A percentile compares a stretch with the other conserved stretches of the same genome.
Conservation (phyloP, 2,329 filamentous ascomycete species). For the Ascochyta lentis region DNA sequence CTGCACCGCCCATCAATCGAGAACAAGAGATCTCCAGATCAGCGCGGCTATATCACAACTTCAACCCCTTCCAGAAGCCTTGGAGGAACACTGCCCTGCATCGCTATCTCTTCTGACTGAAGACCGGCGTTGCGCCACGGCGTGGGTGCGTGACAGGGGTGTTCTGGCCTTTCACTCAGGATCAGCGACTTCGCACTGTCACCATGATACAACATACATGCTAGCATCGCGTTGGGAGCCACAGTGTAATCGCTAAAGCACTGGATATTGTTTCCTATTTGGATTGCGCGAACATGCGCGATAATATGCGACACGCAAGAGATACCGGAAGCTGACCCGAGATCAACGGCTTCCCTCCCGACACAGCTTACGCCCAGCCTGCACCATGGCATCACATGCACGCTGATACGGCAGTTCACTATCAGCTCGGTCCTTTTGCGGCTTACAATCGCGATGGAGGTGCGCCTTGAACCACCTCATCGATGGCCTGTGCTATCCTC, state of each 20-base stretch:
- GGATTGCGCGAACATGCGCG: not conserved
- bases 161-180: not conserved
- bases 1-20: not conserved
- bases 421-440: not conserved
- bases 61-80: constrained; percentile 1
- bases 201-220: not conserved
- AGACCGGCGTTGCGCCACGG: not conserved
- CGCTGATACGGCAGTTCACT: not conserved
- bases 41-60: not conserved
- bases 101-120: not conserved
- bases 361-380: constrained; percentile 3
- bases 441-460: constrained; percentile 1
- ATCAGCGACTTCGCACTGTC: not conserved
- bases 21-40: not conserved
- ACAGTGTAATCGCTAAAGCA: not conserved
- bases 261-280: constrained; percentile 8
- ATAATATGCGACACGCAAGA: not conserved
- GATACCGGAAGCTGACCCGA: constrained; percentile 5
- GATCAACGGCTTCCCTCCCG: constrained; percentile 1
- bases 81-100: not conserved
- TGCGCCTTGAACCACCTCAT: constrained; percentile 17
- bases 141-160: not conserved
- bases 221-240: not conserved
- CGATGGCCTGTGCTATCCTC: constrained; percentile 27
- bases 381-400: constrained; percentile 3